Base-by-base conservation (phyloP, 352 stramenopile genomes). In the Peronospora tabacina region DNA sequence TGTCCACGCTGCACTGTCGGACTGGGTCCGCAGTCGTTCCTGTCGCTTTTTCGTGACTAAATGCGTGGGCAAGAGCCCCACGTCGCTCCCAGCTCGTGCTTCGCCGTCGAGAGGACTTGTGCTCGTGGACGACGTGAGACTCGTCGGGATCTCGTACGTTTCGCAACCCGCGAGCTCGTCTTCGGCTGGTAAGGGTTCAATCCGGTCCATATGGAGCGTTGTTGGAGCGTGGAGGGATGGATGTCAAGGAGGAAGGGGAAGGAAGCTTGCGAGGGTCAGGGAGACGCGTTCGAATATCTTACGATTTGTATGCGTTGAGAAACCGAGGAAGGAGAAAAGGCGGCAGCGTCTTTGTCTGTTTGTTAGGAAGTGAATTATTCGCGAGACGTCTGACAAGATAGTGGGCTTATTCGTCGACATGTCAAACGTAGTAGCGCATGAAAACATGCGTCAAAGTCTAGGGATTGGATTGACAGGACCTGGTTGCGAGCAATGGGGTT, bases 21-120 rank as follows among this genome's bases (percentile, higher is more conserved):
- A 88, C 56, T 88, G 79, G 16, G 79, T 90, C n/a, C 79, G 79
- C 35, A 78, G 38, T 16, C 77, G 70, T 55, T 79, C 72, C 50
- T 88, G 86, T 41, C 71, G 69, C 47, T 62, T 65, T 51, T 45
- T 67, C 34, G 19, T 47, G 42, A 36, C 49, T 38, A 44, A 49
- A 52, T 51, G 56, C 17, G 37, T 56, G 28, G 55, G 48, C 7
- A 62, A 47, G 0, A 44, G 16, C 16, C 70, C 68, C 20, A 61
- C 51, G 39, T 63, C 65, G 28, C 58, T 63, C 15, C 34, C 43
- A 26, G 19, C 38, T n/a, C 40, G 43, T n/a, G 24, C 41, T 17
- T 70, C 54, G 34, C 51, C 54, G 24, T 67, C 63, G n/a, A 52
- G 37, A 5, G 62, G 58, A 36, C 58, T 72, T 7, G 65, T 73